These are phyloP conservation scores for Escovopsis weberi DNA, from an alignment of 2,329 filamentous ascomycete genomes.

Conservation along the genomic window DNA sequence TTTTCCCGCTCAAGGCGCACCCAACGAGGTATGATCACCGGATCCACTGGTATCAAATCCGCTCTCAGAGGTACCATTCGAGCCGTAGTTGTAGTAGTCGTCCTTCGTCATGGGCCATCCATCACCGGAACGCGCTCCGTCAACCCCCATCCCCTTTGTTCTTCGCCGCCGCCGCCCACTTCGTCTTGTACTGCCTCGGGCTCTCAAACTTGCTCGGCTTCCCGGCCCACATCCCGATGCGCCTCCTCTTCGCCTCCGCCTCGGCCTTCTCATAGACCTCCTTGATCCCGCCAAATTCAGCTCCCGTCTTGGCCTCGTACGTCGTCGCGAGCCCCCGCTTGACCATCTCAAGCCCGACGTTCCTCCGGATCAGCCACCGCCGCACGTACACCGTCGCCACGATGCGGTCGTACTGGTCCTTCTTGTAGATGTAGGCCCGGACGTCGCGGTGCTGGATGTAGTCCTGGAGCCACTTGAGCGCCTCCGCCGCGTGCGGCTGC, in stretches of 20 bases:
- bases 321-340: conserved; percentile 72
- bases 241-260: conserved; percentile 47
- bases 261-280: conserved; percentile 52
- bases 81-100: too few relatives aligned
- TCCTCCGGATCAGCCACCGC: conserved; percentile 51
- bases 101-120: too few relatives aligned
- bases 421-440: conserved; percentile 66
- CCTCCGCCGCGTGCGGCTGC: conserved; percentile 73
- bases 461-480: conserved; percentile 61
- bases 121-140: neutral
- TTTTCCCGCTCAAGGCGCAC: too few relatives aligned
- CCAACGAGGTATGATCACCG: too few relatives aligned
- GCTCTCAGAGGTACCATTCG: too few relatives aligned
- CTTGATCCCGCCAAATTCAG: conserved; percentile 68
- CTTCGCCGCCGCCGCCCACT: conserved; percentile 13
- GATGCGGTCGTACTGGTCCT: conserved; percentile 85
- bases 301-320: conserved; percentile 83
- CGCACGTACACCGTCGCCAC: conserved; percentile 75
- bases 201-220: conserved; percentile 56
- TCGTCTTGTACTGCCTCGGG: conserved; percentile 73
- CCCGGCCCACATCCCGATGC: conserved; percentile 62
- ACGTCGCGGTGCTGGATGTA: conserved; percentile 62
- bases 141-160: neutral
- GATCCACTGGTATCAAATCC: too few relatives aligned
- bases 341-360: conserved; percentile 85